Conservation (phyloP, 2,329 filamentous ascomycete genomes). For the Trichoderma semiorbis region DNA sequence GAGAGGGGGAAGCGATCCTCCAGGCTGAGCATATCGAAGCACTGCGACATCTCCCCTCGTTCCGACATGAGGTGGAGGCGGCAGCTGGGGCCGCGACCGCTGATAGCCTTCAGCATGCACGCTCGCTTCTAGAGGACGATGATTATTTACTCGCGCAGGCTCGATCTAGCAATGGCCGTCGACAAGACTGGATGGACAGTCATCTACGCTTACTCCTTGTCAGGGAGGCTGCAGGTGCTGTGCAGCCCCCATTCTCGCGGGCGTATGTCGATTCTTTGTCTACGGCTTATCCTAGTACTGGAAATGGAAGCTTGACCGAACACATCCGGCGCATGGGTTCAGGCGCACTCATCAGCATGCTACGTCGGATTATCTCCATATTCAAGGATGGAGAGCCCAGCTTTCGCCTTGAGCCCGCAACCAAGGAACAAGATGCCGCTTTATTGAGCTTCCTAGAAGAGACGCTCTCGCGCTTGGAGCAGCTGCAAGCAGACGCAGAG, state of each 20-base stretch:
- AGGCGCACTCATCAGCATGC: slow-evolving; percentile 27
- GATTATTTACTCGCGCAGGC: slow-evolving; percentile 48
- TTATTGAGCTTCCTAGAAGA: slow-evolving; percentile 36
- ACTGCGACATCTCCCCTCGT: slow-evolving; percentile 66
- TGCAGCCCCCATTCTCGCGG: slow-evolving; percentile 44
- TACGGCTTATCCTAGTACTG: slow-evolving; percentile 49
- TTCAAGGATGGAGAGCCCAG: slow-evolving; percentile 36
- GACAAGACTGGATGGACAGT: slow-evolving; percentile 38
- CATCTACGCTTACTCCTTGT: slow-evolving; percentile 51
- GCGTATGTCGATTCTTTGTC: slow-evolving; percentile 61
- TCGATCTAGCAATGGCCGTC: slow-evolving; percentile 28
- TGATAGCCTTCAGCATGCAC: slow-evolving; percentile 41
- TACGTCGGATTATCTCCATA: slow-evolving; percentile 28
- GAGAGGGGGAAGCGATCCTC: slow-evolving; percentile 34
- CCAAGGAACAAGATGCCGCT: slow-evolving; percentile 31
- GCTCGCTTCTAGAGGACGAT: slow-evolving; percentile 58
- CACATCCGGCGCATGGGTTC: slow-evolving; percentile 56
- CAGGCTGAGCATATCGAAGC: slow-evolving; percentile 63
- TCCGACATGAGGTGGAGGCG: slow-evolving; percentile 53
- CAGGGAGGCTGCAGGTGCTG: slow-evolving; percentile 37
- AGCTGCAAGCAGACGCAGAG: slow-evolving; percentile 44
- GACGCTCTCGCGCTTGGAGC: slow-evolving; percentile 45
- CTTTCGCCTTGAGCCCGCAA: slow-evolving; percentile 33
- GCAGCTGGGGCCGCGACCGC: slow-evolving; percentile 42
- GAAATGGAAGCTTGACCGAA: slow-evolving; percentile 52